Base-by-base conservation (phyloP, 2,329 filamentous ascomycete genomes). In the Cephalotrichum gorgonifer region DNA sequence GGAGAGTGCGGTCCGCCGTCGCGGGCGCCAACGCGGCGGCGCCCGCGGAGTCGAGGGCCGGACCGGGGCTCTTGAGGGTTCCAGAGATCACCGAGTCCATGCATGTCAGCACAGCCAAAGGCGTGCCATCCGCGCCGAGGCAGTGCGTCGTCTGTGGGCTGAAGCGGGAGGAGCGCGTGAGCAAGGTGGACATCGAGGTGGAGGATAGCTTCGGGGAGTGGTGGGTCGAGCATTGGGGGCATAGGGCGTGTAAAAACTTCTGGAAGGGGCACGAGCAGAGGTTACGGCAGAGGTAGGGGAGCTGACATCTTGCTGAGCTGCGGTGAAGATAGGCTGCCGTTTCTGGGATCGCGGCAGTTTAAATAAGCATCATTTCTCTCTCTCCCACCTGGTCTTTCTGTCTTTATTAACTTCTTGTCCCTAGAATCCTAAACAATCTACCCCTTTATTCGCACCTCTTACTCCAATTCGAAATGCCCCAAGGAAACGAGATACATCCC, bases 121-220 rank as follows among this genome's bases (percentile, higher is more conserved):
- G 83, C n/a, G 88, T 82, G 2, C 72, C 88, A 8, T 85, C 81
- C 22, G 85, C 88, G 3, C 71, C 81, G 0, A 85, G 86, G 63
- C 72, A 83, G 1, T 97, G 91, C 66, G 77, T 90, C 46, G 70
- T 97, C 28, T 97, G 91, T 64, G 91, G 91, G 0, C 66, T 97
- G 54, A 93, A 87, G 68, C 74, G 91, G 54, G 88, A 95, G 38
- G 91, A 97, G 67, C 76, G 91, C 45, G 73, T 96, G 11, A 64
- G 70, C 20, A 88, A 83, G 59, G 77, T 93, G 30, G 89, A 95
- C 59, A 70, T 82, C 47, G 75, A 83, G 25, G 80, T 94, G 8
- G 83, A 91, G 58, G 91, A 97, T 64, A 89, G 86, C 62, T 96
- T 96, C 71, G 89, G 88, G 12, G 91, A 97, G 69, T 97, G 89